A percentile compares a stretch with the other conserved stretches of the same genome.
Conservation (phyloP, 2,329 filamentous ascomycete genomes). For the Rachicladosporium sp. region DNA sequence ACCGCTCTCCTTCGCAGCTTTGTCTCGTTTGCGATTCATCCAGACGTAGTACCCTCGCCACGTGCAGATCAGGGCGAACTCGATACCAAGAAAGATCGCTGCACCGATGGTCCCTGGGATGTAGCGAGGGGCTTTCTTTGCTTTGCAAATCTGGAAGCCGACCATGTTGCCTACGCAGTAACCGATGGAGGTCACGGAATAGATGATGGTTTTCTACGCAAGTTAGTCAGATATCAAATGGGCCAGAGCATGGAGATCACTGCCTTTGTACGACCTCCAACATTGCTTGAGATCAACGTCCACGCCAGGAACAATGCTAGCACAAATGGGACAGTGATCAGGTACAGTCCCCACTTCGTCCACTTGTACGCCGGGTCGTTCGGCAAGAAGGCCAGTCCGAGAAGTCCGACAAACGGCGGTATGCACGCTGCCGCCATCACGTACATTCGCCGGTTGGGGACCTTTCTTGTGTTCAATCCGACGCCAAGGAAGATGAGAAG, state of each 20-base stretch:
- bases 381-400: constrained; percentile 24
- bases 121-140: constrained; percentile 33
- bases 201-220: constrained; percentile 28
- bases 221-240: no score
- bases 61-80: constrained; percentile 24
- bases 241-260: no score
- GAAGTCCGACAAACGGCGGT: constrained; percentile 24
- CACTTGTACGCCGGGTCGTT: constrained; percentile 22
- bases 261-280: constrained; percentile 34
- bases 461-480: constrained; percentile 20
- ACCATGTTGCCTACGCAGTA: constrained; percentile 39
- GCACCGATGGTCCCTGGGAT: constrained; percentile 32
- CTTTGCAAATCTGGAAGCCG: constrained; percentile 35
- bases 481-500: constrained; percentile 22
- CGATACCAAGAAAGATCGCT: constrained; percentile 22
- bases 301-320: constrained; percentile 24
- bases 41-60: constrained; percentile 32
- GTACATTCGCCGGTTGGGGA: constrained; percentile 21
- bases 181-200: constrained; percentile 33
- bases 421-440: constrained; percentile 22
- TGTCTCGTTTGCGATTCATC: constrained; percentile 25
- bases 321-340: constrained; percentile 22
- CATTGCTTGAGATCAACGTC: constrained; percentile 32
- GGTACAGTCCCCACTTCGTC: constrained; percentile 27
- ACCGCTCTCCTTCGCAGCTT: constrained; percentile 13